A percentile compares a stretch with the other conserved stretches of the same genome.
Conservation (phyloP, 345 rosid species). For the Lepidium didymum region DNA sequence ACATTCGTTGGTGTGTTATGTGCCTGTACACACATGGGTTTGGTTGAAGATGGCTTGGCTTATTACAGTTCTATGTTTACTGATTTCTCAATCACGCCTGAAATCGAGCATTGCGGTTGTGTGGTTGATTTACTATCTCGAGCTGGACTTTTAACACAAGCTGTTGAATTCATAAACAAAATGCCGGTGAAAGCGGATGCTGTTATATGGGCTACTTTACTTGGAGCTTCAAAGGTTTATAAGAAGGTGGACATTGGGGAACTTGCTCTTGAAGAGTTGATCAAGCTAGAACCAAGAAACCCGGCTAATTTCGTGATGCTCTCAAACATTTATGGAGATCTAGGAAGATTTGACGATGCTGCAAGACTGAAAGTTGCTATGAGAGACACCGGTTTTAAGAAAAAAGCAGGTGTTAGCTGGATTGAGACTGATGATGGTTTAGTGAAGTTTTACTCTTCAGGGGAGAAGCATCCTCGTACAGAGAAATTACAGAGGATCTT, state of each 20-base stretch:
- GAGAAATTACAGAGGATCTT: slow-evolving; percentile 45
- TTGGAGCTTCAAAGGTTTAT: slow-evolving; percentile 67
- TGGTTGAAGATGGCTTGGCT: slow-evolving; percentile 62
- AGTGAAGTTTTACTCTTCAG: slow-evolving; percentile 67
- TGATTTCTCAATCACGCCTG: slow-evolving; percentile 54
- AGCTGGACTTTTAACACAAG: slow-evolving; percentile 63
- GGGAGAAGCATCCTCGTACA: slow-evolving; percentile 53
- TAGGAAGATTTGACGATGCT: slow-evolving; percentile 63
- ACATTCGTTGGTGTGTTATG: slow-evolving; percentile 66
- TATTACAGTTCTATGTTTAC: slow-evolving; percentile 57
- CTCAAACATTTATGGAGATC: slow-evolving; percentile 68
- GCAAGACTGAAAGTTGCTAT: slow-evolving; percentile 67
- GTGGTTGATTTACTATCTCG: slow-evolving; percentile 72
- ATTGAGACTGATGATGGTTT: slow-evolving; percentile 54
- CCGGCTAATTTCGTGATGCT: slow-evolving; percentile 71
- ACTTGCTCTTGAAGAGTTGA: slow-evolving; percentile 51
- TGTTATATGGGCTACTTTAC: slow-evolving; percentile 74
- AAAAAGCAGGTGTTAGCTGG: slow-evolving; percentile 75
- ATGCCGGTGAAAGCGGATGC: slow-evolving; percentile 76
- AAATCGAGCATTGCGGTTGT: slow-evolving; percentile 85
- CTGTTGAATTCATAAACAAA: slow-evolving; percentile 54
- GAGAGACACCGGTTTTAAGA: slow-evolving; percentile 71
- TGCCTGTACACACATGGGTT: slow-evolving; percentile 68
- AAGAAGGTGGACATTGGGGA: slow-evolving; percentile 74
- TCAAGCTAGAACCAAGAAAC: slow-evolving; percentile 59